A percentile compares a stretch with the other conserved stretches of the same genome.
Evolutionary conservation across 2,329 filamentous ascomycete genomes (phyloP).

Genomic region (Periconia digitata): DNA sequence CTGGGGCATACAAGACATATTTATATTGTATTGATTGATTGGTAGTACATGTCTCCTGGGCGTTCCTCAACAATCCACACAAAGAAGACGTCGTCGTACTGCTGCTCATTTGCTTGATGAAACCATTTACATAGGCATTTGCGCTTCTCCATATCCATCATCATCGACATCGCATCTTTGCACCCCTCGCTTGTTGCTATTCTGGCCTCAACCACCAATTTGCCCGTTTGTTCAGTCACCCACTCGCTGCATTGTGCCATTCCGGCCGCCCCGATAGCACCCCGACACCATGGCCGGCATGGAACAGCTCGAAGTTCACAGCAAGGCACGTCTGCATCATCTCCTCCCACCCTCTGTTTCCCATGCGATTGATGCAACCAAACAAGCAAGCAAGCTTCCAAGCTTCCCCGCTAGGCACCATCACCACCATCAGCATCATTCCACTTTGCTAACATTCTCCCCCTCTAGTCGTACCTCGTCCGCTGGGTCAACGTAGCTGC

Average conservation of each 20-base stretch:
- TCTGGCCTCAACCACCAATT: background rate
- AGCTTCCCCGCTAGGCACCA: background rate
- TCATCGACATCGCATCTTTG: background rate
- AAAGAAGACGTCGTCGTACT: background rate
- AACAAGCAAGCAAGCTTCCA: background rate
- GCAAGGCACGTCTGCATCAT: slow-evolving; percentile 69
- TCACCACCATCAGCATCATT: background rate
- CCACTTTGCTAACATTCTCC: slow-evolving; percentile 7
- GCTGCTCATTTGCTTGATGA: background rate
- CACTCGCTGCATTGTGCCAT: too few relatives aligned
- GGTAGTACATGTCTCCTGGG: too few relatives aligned
- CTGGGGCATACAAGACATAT: too few relatives aligned
- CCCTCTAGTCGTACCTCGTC: slow-evolving; percentile 86
- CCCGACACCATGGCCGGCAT: slow-evolving; percentile 76
- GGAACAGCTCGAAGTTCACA: slow-evolving; percentile 95
- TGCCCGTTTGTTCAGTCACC: too few relatives aligned
- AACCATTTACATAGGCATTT: too few relatives aligned
- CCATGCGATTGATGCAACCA: slow-evolving; percentile 16
- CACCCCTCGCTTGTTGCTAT: background rate
- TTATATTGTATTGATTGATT: too few relatives aligned
- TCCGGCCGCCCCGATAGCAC: background rate
- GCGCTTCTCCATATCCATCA: background rate
- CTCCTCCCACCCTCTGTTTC: background rate
- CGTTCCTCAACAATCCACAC: too few relatives aligned
- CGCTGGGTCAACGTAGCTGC: slow-evolving; percentile 93